These are phyloP conservation scores for Avena sativa DNA, from an alignment of 176 grass and related monocot species.

Conservation along the genomic window DNA sequence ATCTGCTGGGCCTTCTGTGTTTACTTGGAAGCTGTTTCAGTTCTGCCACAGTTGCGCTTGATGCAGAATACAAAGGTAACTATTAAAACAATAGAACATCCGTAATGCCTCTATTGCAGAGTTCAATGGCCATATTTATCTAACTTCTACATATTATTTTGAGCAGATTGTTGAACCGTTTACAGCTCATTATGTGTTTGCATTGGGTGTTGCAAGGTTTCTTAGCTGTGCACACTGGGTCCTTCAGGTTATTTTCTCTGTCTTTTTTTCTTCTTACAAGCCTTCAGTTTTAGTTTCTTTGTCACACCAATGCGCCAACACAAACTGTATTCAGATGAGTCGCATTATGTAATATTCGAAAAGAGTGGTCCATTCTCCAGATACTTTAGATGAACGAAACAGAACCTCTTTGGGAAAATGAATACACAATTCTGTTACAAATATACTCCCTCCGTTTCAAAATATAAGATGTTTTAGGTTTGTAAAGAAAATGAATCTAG, in stretches of 20 bases:
- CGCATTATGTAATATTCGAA: not conserved
- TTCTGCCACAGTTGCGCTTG: constrained; percentile 87
- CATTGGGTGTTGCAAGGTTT: constrained; percentile 94
- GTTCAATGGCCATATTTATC: constrained; percentile 31
- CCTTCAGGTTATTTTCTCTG: constrained; percentile 77
- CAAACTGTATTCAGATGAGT: not conserved
- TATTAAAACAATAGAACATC: constrained; percentile 15
- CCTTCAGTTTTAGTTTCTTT: not conserved
- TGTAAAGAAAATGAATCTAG: too few relatives aligned
- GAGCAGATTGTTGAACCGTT: constrained; percentile 95
- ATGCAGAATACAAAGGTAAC: constrained; percentile 99
- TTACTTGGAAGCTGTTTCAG: constrained; percentile 98
- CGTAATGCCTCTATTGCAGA: constrained; percentile 22
- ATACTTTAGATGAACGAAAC: not conserved
- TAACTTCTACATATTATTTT: not conserved
- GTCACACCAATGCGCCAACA: not conserved
- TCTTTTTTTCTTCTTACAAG: constrained; percentile 4
- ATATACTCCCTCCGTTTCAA: too few relatives aligned
- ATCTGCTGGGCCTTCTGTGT: constrained; percentile 96
- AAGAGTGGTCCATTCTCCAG: not conserved
- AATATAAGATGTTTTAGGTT: too few relatives aligned
- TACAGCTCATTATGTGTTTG: constrained; percentile 98
- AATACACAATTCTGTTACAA: not conserved
- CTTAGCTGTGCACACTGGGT: constrained; percentile 99
- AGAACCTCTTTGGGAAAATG: not conserved